Percentiles rank a stretch among this genome's conserved stretches.
Evolutionary conservation across 495 filamentous ascomycete genomes (phyloP).

Genomic region (Symbiotaphrina buchneri): DNA sequence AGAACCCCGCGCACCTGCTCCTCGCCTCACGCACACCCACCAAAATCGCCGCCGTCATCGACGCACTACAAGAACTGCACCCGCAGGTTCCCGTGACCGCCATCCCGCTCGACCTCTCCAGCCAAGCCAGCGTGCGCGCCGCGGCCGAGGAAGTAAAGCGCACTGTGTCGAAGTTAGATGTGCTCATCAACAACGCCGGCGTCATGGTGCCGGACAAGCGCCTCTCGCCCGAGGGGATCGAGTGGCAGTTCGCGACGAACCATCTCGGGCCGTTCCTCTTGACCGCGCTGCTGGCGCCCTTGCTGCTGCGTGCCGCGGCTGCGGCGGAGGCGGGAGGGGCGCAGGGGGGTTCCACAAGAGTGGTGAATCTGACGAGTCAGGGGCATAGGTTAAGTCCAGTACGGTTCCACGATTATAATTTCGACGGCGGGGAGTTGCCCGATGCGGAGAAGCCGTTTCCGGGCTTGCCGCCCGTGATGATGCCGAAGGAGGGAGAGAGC

Average conservation of each 20-base stretch:
- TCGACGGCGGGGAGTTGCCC: conserved; percentile 1
- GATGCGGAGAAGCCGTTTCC: no score
- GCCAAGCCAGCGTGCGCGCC: not conserved
- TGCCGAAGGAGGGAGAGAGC: not conserved
- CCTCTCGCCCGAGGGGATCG: conserved; percentile 3
- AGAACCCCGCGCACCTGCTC: no score
- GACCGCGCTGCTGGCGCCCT: conserved; percentile 1
- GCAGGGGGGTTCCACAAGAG: no score
- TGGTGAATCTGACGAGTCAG: conserved; percentile 1
- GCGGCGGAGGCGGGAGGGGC: no score
- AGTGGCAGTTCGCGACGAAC: conserved; percentile 5
- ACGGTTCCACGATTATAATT: conserved; percentile 5
- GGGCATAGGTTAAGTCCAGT: conserved; percentile 1
- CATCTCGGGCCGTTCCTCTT: conserved; percentile 6
- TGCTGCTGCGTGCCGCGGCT: not conserved
- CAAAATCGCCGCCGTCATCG: conserved; percentile 1
- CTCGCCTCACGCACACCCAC: no score
- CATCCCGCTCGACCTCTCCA: conserved; percentile 1
- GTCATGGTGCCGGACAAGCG: not conserved
- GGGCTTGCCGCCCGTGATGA: no score
- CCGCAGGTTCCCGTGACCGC: not conserved
- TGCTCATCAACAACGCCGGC: conserved; percentile 1
- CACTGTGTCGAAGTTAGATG: not conserved
- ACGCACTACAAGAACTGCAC: not conserved
- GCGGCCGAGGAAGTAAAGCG: not conserved